Conservation (phyloP, 192 early-diverging fungal species). For the Lunasporangiospora selenospora region DNA sequence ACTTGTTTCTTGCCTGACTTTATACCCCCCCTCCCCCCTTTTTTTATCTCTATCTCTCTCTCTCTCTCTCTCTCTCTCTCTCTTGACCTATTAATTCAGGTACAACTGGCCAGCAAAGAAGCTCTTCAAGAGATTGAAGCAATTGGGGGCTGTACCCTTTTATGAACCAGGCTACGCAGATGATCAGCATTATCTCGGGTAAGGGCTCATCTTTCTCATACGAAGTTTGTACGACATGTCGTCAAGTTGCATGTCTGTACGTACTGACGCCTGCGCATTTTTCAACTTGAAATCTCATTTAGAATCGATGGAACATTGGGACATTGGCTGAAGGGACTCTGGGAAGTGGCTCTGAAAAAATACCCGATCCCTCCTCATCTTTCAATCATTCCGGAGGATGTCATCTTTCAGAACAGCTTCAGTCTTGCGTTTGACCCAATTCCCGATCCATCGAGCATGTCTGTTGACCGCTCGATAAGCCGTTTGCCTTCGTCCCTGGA, state of each 20-base stretch:
- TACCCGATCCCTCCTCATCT: slow-evolving; percentile 67
- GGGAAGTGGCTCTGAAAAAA: slow-evolving; percentile 64
- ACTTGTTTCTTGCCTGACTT: no score
- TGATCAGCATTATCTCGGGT: slow-evolving; percentile 95
- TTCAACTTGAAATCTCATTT: background rate
- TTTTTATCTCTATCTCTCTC: no score
- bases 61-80: no score
- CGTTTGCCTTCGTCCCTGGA: no score
- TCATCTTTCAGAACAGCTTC: slow-evolving; percentile 49
- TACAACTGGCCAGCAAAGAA: slow-evolving; percentile 97
- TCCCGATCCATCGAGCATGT: background rate
- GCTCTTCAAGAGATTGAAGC: slow-evolving; percentile 80
- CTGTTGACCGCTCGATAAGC: background rate
- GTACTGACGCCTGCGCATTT: no score
- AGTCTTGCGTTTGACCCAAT: slow-evolving; percentile 8
- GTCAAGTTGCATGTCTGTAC: slow-evolving; percentile 8
- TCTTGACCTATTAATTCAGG: slow-evolving; percentile 49
- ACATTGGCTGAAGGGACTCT: slow-evolving; percentile 86
- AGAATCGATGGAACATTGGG: slow-evolving; percentile 86
- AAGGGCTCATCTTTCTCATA: slow-evolving; percentile 9
- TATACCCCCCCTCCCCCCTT: no score
- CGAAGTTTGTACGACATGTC: background rate
- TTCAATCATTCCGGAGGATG: slow-evolving; percentile 59
- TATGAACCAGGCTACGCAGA: slow-evolving; percentile 85
- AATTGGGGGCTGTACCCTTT: slow-evolving; percentile 83